These are phyloP conservation scores for Apiotrichum porosum DNA, from an alignment of 1,284 basidiomycete genomes.

Conservation along the genomic window DNA sequence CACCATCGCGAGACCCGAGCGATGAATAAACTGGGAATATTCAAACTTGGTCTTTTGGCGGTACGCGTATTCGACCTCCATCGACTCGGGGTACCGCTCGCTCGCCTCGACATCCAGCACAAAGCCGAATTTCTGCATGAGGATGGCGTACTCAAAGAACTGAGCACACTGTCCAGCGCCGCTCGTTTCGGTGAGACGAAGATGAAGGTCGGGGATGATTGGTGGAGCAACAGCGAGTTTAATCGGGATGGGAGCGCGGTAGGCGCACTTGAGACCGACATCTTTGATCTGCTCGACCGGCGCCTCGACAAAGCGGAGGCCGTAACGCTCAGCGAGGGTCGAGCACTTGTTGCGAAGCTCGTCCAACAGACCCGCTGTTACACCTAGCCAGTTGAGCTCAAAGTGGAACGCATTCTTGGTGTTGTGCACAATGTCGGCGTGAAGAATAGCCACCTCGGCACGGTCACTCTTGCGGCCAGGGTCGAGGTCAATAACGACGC, in stretches of 20 bases:
- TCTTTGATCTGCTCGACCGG: slow-evolving; percentile 81
- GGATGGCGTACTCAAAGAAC: slow-evolving; percentile 76
- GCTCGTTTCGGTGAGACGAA: slow-evolving; percentile 54
- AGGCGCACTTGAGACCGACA: slow-evolving; percentile 72
- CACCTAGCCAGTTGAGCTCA: slow-evolving; percentile 95
- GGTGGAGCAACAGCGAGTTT: slow-evolving; percentile 69
- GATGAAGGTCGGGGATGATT: slow-evolving; percentile 61
- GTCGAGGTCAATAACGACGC: slow-evolving; percentile 81
- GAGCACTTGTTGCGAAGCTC: slow-evolving; percentile 81
- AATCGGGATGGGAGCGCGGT: slow-evolving; percentile 81
- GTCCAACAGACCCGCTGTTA: slow-evolving; percentile 92
- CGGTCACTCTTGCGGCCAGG: slow-evolving; percentile 73
- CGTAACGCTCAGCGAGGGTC: slow-evolving; percentile 80
- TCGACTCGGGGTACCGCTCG: slow-evolving; percentile 65
- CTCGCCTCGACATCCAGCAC: slow-evolving; percentile 81
- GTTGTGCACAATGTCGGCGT: slow-evolving; percentile 89
- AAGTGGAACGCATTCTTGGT: slow-evolving; percentile 87
- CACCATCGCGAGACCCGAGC: slow-evolving; percentile 77
- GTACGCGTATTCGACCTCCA: slow-evolving; percentile 86
- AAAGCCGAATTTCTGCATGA: slow-evolving; percentile 67
- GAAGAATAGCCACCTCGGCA: slow-evolving; percentile 78
- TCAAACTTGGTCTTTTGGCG: slow-evolving; percentile 62
- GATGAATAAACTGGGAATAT: slow-evolving; percentile 84
- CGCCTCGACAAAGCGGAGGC: slow-evolving; percentile 85
- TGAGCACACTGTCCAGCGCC: slow-evolving; percentile 55